These are phyloP conservation scores for Cicer arietinum DNA, from an alignment of 306 rosid genomes.

Conservation along the genomic window DNA sequence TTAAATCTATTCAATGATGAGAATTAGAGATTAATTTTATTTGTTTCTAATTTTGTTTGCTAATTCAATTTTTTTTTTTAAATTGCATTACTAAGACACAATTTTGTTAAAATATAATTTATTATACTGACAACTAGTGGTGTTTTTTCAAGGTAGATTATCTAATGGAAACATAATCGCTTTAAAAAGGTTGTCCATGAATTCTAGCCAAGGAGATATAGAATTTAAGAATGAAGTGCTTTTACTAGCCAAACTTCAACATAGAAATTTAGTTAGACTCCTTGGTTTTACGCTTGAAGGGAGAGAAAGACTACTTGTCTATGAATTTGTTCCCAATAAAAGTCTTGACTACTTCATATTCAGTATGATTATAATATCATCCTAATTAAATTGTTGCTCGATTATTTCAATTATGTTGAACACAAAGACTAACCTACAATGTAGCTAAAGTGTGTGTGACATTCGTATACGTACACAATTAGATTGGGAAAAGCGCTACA, in stretches of 20 bases:
- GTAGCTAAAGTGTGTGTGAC: neutral
- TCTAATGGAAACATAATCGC: conserved; percentile 49
- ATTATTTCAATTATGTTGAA: neutral
- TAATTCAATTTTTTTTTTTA: too few relatives aligned
- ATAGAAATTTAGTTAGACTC: conserved; percentile 58
- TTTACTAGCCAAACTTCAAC: conserved; percentile 60
- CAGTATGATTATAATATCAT: neutral
- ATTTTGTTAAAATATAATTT: neutral
- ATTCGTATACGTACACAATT: conserved; percentile 27
- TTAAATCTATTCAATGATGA: too few relatives aligned
- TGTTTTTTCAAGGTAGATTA: conserved; percentile 40
- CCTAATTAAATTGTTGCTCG: neutral
- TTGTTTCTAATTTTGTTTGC: too few relatives aligned
- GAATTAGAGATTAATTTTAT: too few relatives aligned
- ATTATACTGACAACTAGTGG: neutral
- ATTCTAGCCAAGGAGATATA: conserved; percentile 15
- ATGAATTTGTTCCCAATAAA: conserved; percentile 57
- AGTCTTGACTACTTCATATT: conserved; percentile 58
- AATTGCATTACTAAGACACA: too few relatives aligned
- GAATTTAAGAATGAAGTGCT: conserved; percentile 63
- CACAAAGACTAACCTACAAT: neutral
- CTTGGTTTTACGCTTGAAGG: conserved; percentile 56
- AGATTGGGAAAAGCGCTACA: conserved; percentile 39
- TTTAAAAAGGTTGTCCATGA: conserved; percentile 46
- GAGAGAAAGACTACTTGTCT: conserved; percentile 57